Conservation (phyloP, 257 asterid genomes). For the Nicotiana paniculata region DNA sequence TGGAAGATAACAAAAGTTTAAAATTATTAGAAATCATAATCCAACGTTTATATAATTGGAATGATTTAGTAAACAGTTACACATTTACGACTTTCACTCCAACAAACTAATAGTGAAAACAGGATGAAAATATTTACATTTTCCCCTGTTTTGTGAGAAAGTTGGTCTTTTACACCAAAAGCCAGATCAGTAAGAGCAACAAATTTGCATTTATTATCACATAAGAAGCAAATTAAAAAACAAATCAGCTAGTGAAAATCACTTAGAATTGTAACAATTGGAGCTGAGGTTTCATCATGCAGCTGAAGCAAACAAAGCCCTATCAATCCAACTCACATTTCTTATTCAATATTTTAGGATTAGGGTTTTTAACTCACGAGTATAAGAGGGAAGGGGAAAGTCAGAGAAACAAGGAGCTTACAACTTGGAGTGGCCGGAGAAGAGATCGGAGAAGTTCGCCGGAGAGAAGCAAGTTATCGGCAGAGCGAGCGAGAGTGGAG, state of each 20-base stretch:
- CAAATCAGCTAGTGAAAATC: background rate
- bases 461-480: background rate
- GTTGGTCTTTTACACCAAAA: background rate
- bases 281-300: background rate
- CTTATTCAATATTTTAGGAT: background rate
- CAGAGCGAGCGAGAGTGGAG: background rate
- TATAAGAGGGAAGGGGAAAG: background rate
- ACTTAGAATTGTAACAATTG: background rate
- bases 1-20: background rate
- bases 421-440: background rate
- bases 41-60: background rate
- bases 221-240: background rate
- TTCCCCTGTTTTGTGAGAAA: background rate
- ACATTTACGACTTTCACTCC: background rate
- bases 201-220: background rate
- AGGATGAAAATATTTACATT: background rate
- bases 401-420: background rate
- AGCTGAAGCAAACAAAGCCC: background rate
- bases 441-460: background rate
- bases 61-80: background rate
- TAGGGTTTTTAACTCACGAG: slow-evolving; percentile 1
- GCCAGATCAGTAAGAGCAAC: background rate
- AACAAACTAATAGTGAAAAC: background rate
- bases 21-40: background rate
- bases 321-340: background rate